phyloP scores from a whole-genome alignment of 768 basidiomycete genomes.

The Suillus placidus region DNA sequence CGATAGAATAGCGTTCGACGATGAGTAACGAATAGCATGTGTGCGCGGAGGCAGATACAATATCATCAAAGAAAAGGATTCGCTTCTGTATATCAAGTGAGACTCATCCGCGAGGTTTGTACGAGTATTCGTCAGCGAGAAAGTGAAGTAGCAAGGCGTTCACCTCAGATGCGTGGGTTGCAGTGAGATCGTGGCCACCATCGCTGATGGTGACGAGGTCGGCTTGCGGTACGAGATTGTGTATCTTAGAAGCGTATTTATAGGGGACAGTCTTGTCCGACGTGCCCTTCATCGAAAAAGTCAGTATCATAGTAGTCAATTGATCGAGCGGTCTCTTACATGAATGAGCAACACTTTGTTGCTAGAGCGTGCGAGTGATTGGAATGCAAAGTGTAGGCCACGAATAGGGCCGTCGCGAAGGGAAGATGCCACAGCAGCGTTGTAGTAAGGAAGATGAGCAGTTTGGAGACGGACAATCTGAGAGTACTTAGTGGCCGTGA shows the following conservation, averaged over 20 bases:
- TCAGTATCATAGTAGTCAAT: neutral
- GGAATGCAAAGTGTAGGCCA: conserved; percentile 57
- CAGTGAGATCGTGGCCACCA: conserved; percentile 35
- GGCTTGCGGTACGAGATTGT: conserved; percentile 31
- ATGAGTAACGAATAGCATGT: neutral
- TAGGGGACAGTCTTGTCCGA: conserved; percentile 37
- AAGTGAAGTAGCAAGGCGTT: conserved; percentile 31
- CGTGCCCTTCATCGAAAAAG: conserved; percentile 27
- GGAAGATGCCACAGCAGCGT: conserved; percentile 75
- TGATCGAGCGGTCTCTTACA: conserved; percentile 37
- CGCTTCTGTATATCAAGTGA: neutral
- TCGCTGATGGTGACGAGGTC: conserved; percentile 31
- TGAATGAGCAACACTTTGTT: conserved; percentile 66
- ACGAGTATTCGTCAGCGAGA: conserved; percentile 14
- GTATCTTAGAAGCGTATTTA: conserved; percentile 34
- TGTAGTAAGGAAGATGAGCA: conserved; percentile 74
- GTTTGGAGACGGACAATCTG: conserved; percentile 79
- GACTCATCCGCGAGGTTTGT: neutral
- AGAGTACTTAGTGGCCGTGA: neutral
- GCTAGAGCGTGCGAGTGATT: conserved; percentile 47
- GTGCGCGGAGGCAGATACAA: too few species aligned
- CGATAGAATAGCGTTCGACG: neutral
- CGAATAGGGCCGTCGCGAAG: conserved; percentile 74
- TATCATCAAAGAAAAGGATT: neutral
- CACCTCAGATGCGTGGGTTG: conserved; percentile 36